phyloP scores from a whole-genome alignment of 495 filamentous ascomycete species.

The Aspergillus sparsus region DNA sequence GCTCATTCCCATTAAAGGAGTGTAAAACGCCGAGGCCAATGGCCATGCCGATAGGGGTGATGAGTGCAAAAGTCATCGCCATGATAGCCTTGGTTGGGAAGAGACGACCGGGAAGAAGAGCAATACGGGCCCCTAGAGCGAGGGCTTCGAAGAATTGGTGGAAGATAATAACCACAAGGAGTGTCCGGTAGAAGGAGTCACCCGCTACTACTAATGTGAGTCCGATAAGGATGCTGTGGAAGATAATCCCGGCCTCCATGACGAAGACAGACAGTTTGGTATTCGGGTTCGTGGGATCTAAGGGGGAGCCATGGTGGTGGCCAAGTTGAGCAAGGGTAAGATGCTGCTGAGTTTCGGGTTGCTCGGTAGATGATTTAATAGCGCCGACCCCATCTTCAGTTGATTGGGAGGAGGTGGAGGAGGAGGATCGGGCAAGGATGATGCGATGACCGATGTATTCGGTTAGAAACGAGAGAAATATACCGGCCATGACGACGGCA shows the following conservation, averaged over 20 bases:
- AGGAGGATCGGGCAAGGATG: conserved; percentile 31
- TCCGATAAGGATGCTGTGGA: conserved; percentile 61
- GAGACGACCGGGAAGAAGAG: conserved; percentile 58
- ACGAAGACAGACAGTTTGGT: conserved; percentile 61
- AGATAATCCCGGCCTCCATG: conserved; percentile 70
- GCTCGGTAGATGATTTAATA: conserved; percentile 12
- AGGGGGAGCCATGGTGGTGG: conserved; percentile 33
- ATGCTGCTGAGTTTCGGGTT: conserved; percentile 14
- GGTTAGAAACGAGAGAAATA: conserved; percentile 62
- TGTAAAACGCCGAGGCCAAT: conserved; percentile 46
- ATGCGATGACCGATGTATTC: conserved; percentile 60
- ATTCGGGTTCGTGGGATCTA: conserved; percentile 33
- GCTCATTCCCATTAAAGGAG: conserved; percentile 41
- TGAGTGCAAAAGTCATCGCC: conserved; percentile 39
- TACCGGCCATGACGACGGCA: conserved; percentile 64
- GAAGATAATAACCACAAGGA: conserved; percentile 72
- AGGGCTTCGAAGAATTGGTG: conserved; percentile 71
- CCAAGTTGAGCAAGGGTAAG: conserved; percentile 27
- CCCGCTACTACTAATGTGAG: conserved; percentile 41
- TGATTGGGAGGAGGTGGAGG: not conserved
- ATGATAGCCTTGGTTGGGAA: conserved; percentile 44
- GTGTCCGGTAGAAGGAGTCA: conserved; percentile 61
- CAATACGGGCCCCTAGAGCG: conserved; percentile 72
- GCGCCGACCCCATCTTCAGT: conserved; percentile 12
- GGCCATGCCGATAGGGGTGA: conserved; percentile 49